These are phyloP conservation scores for Scheffersomyces insectosa DNA, from an alignment of 1,139 yeast genomes.

Conservation along the genomic window DNA sequence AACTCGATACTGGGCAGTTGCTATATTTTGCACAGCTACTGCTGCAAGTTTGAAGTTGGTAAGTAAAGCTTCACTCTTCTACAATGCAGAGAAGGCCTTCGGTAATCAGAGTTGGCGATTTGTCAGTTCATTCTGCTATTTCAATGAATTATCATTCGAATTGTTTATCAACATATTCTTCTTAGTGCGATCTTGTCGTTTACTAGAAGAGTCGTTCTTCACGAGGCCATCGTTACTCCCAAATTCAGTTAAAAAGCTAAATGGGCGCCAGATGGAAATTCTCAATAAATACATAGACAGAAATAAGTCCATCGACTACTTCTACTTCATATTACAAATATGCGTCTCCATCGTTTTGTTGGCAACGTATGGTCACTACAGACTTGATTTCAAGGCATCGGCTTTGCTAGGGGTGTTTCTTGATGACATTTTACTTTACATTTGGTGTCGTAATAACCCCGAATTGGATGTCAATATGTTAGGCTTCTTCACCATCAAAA, in stretches of 20 bases:
- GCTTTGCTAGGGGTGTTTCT: conserved; percentile 25
- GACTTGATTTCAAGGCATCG: conserved; percentile 12
- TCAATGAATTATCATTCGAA: conserved; percentile 27
- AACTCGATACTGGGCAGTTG: conserved; percentile 30
- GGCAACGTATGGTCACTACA: conserved; percentile 18
- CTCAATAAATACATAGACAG: conserved; percentile 17
- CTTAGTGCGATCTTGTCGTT: conserved; percentile 15
- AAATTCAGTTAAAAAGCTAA: conserved; percentile 11
- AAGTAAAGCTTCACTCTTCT: conserved; percentile 15
- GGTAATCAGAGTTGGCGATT: conserved; percentile 39
- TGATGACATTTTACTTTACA: conserved; percentile 28
- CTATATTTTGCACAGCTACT: conserved; percentile 19
- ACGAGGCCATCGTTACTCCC: conserved; percentile 21
- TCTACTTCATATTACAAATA: conserved; percentile 29
- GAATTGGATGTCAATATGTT: conserved; percentile 23
- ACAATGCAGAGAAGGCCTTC: conserved; percentile 27
- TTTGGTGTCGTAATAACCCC: conserved; percentile 32
- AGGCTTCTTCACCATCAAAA: conserved; percentile 27
- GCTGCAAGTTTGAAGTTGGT: conserved; percentile 18
- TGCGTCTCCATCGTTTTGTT: conserved; percentile 22
- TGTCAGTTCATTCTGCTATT: conserved; percentile 34
- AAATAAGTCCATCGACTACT: conserved; percentile 29
- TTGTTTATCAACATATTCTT: conserved; percentile 21
- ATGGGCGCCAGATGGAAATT: conserved; percentile 14
- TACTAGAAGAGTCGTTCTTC: conserved; percentile 22